These are phyloP conservation scores for Cryptomeria japonica DNA, from an alignment of 75 land plant species.

Conservation along the genomic window DNA sequence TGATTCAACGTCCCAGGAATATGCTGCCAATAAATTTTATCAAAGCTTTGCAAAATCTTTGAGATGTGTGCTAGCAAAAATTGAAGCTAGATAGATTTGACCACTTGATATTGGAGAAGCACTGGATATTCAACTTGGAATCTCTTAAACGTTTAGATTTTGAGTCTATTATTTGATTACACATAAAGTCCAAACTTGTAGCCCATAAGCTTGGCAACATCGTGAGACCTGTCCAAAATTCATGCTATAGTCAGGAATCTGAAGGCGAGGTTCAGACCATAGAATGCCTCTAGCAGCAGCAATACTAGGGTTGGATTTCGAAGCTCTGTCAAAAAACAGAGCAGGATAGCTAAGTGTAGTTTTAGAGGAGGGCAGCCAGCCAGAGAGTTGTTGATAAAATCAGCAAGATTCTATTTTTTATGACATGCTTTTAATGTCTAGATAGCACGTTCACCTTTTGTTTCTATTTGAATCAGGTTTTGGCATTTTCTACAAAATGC, in stretches of 20 bases:
- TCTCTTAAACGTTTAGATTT: neutral
- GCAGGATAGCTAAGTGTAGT: neutral
- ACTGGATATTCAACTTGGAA: neutral
- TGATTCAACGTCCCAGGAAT: neutral
- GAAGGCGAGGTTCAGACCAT: neutral
- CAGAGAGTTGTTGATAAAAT: neutral
- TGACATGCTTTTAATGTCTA: neutral
- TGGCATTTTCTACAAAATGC: no score
- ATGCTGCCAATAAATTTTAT: neutral
- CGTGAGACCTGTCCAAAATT: neutral
- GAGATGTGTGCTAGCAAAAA: neutral
- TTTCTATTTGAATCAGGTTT: no score
- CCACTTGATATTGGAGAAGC: neutral
- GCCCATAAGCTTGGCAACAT: no score
- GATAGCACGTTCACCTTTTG: neutral
- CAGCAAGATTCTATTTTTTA: neutral
- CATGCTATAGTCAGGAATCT: neutral
- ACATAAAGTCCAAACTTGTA: no score
- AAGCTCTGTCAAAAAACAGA: neutral
- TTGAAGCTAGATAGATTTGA: neutral
- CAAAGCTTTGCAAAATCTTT: neutral
- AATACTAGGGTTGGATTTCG: neutral
- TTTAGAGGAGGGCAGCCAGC: neutral
- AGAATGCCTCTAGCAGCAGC: neutral
- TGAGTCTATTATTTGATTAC: neutral